A percentile compares a stretch with the other conserved stretches of the same genome.
These are phyloP conservation scores for Graphiopsis chlorocephala DNA, from an alignment of 2,329 filamentous ascomycete species.

Conservation along the genomic window DNA sequence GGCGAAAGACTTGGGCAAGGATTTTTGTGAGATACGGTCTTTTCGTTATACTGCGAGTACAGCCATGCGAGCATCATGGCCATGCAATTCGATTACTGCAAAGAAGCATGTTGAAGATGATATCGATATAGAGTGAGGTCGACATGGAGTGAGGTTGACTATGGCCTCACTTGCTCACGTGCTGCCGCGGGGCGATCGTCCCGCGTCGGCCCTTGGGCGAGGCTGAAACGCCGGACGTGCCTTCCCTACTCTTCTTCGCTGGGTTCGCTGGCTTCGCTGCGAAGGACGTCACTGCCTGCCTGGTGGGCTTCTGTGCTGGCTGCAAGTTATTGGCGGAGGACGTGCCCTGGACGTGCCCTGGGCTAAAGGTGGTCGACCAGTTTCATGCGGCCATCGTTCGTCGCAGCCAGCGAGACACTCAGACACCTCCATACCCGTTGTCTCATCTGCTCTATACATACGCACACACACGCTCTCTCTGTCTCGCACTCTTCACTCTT, in stretches of 20 bases:
- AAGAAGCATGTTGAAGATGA: neutral
- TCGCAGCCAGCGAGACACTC: slow-evolving; percentile 1
- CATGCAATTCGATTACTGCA: neutral
- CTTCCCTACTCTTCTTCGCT: no score
- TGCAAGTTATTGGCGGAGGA: neutral
- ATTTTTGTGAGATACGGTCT: neutral
- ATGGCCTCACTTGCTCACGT: neutral
- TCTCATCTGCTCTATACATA: neutral
- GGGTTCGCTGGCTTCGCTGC: neutral
- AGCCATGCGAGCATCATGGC: neutral
- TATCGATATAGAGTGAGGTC: neutral
- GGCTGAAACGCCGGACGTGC: neutral
- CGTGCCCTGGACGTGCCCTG: neutral
- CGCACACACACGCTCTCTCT: neutral
- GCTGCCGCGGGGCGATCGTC: neutral
- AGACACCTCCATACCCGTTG: neutral
- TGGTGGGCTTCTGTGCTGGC: neutral
- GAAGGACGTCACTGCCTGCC: neutral
- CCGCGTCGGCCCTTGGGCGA: neutral
- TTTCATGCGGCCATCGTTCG: slow-evolving; percentile 2
- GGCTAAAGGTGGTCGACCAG: neutral
- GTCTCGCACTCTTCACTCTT: slow-evolving; percentile 4
- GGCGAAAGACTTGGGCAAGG: neutral
- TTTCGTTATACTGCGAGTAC: neutral
- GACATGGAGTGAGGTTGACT: neutral